Evolutionary conservation across 495 filamentous ascomycete genomes (phyloP), one percentile per base, ranked within the genome.

Genomic region (Pyrenopolyporus hunteri): DNA sequence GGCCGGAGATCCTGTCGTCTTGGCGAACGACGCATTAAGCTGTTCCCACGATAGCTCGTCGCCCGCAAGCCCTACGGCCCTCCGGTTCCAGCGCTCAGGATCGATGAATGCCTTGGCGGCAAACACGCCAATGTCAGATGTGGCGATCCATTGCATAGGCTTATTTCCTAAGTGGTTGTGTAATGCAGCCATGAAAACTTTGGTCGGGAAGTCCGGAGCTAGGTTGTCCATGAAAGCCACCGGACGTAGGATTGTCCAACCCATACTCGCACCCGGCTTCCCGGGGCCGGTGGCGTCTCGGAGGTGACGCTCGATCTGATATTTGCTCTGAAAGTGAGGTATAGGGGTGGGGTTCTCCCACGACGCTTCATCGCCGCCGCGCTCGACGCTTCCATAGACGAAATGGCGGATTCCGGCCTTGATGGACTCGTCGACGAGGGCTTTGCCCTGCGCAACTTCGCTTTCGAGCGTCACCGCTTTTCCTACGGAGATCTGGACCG

Each of bases 201-300:
- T 86, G 31, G 83, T 85, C 9, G 74, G 57, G 62, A 89, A 83
- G 22, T 80, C 81, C 0, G 83, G 81, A 0, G 71, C 76, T 13
- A 88, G 67, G 63, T 87, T 88, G 6, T 90, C 88, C 73, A 88
- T 83, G 72, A 90, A 92, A 0, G 83, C 82, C 0, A 80, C 79
- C 0, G 88, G 86, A n/a, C 86, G 79, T 3, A 88, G 69, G 19
- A 88, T 83, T 0, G 81, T 83, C 81, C 83, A 89, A 2, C 65
- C 57, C 83, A 89, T 87, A 6, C 37, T 45, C 5, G 55, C 64
- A 0, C 71, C 73, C 7, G 60, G 28, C n/a, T 64, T 45, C 16
- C 71, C 70, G 11, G 44, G 45, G 11, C 59, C 63, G 1, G 68
- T 73, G 3, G 26, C 57, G 11, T 67, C 48, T 17, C 80, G 70